Evolutionary conservation across 164 flowering plant species (phyloP).

Genomic region (Magnolia changhungtana): DNA sequence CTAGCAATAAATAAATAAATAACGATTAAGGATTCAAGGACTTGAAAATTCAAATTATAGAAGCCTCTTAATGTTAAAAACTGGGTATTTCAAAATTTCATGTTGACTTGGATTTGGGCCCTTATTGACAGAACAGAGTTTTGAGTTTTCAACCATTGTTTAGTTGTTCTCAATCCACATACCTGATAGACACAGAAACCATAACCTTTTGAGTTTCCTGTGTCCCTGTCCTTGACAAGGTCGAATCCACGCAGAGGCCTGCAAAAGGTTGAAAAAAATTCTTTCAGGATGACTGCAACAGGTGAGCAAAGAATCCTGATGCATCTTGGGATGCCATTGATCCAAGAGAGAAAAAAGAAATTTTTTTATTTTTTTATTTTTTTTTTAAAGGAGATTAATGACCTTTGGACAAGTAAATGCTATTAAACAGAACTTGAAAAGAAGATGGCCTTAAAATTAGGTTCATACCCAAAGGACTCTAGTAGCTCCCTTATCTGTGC

Average conservation of each 20-base stretch:
- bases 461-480: conserved; percentile 72
- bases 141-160: not conserved
- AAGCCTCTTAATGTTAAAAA: not conserved
- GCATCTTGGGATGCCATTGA: not conserved
- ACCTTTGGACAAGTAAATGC: not conserved
- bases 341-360: not conserved
- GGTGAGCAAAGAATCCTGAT: not conserved
- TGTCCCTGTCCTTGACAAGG: conserved; percentile 83
- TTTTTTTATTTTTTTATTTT: too few relatives aligned
- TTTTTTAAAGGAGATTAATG: not conserved
- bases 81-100: not conserved
- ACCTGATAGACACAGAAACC: conserved; percentile 86
- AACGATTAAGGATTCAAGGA: not conserved
- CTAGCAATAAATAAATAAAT: not conserved
- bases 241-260: conserved; percentile 78
- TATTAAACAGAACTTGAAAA: not conserved
- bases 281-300: not conserved
- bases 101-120: not conserved
- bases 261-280: conserved; percentile 14
- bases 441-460: not conserved
- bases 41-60: not conserved
- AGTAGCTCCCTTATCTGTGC: conserved; percentile 67
- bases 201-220: conserved; percentile 91
- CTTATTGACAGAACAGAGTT: not conserved
- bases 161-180: conserved; percentile 1